Evolutionary conservation across 2,329 filamentous ascomycete species (phyloP), one percentile per base, ranked within the genome.

Genomic region (Lecanicillium sp.): DNA sequence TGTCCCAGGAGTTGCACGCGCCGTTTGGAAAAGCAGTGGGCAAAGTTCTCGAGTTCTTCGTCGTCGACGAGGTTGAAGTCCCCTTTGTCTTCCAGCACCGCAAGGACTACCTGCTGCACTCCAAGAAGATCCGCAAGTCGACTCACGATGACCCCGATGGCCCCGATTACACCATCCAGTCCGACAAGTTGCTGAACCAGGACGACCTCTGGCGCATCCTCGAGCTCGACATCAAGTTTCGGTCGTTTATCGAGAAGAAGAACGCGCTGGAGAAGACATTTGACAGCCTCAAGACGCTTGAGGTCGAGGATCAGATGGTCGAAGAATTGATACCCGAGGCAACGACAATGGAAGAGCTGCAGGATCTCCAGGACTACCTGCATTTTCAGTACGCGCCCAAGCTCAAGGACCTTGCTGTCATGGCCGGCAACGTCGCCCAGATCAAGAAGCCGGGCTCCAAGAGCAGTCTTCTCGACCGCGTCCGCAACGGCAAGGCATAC

Each of bases 21-120:
- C 88, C 90, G 0, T 97, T 98, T 66, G 83, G 87, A 60, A 87
- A 87, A 58, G 87, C 91, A 5, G 84, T 98, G 47, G 83, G 84
- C 56, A 95, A 95, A 65, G 90, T 97, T 10, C 77, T 98, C 32
- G 88, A 96, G 59, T 96, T 97, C 62, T 89, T 98, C 67, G 88
- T 95, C 43, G 82, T 91, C 4, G 90, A 97, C 55, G 88, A 95
- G 56, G 89, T 91, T 58, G 93, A 98, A 66, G 90, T 96, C 1
- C 91, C 93, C 0, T 98, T 95, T 65, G 93, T 98, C 57, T 96
- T 96, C 66, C 91, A 96, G 65, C 93, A 98, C 62, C 88, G 93
- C 52, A 95, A 96, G 67, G 93, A 98, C 64, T 98, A 97, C 62
- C 78, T 98, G 36, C 94, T 98, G 49, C 89, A 97, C 60, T 86